Evolutionary conservation across 225 moss, liverwort and hornwort genomes (phyloP), one percentile per base, ranked within the genome.

Genomic region (Sphagnum contortum): DNA sequence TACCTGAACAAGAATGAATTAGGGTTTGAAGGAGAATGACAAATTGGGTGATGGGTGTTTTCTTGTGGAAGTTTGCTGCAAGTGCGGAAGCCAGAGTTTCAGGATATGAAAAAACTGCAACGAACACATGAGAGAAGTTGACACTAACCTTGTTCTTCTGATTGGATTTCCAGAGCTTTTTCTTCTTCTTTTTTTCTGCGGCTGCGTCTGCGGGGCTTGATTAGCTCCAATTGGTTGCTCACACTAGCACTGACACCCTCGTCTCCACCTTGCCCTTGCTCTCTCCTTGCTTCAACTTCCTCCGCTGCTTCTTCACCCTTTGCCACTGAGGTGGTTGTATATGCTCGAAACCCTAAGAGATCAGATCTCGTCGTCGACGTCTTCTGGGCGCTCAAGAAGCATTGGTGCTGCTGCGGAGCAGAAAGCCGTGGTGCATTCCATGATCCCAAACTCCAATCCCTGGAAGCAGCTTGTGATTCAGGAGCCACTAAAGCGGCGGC

Each of bases 211-310:
- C 48, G 48, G 11, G 48, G 48, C 50, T 49, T 50, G 49, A n/a
- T 5, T 12, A 14, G 50, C 50, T 63, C 63, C 12, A 63, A 12
- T 49, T 50, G 63, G 49, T 50, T 14, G 29, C 63, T 62, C 6
- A 62, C 62, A 62, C 62, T 62, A 4, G 62, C 62, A 48, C 62
- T 63, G 5, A 12, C 48, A 6, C 63, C 63, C 10, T 63, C 63
- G 49, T 63, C 63, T 12, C 48, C 63, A 12, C 63, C 63, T 50
- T 63, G 63, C 13, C 63, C 63, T 49, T 48, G 13, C 50, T 63
- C 63, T 50, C 63, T 11, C 12, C 10, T 12, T 4, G 63, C 49
- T 5, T 63, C 63, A 12, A 50, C 48, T 8, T 9, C 47, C 44
- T 61, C 45, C 47, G 47, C 8, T 11, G 48, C 1, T 50, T 9